Percentiles rank a stretch among this genome's conserved stretches.
Conservation (phyloP, 371 early-diverging fungal species). For the Mucor circinelloides region DNA sequence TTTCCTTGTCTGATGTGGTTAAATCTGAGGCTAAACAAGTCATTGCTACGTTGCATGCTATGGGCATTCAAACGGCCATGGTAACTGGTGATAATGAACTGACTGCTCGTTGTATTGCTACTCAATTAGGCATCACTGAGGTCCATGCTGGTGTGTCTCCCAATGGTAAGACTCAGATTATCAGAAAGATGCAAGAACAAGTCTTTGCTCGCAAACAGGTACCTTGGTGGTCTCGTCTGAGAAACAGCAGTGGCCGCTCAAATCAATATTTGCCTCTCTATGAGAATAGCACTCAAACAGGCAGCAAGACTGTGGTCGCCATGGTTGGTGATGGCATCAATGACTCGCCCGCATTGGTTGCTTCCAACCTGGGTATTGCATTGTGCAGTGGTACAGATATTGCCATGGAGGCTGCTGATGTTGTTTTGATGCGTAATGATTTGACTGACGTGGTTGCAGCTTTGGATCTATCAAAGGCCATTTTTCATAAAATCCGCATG, state of each 20-base stretch:
- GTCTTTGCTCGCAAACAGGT: slow-evolving; percentile 1
- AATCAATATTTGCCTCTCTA: not conserved
- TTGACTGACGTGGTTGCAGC: slow-evolving; percentile 85
- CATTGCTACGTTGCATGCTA: slow-evolving; percentile 67
- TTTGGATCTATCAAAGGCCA: slow-evolving; percentile 80
- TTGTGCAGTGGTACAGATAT: slow-evolving; percentile 93
- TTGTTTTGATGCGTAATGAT: slow-evolving; percentile 84
- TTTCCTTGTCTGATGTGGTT: slow-evolving; percentile 86
- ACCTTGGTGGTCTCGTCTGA: not conserved
- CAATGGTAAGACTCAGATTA: slow-evolving; percentile 81
- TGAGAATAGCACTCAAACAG: not conserved
- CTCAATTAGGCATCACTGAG: slow-evolving; percentile 71
- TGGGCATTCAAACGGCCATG: slow-evolving; percentile 86
- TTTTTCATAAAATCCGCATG: slow-evolving; percentile 80
- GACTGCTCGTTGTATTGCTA: slow-evolving; percentile 79
- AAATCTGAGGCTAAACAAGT: slow-evolving; percentile 79
- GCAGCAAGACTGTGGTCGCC: slow-evolving; percentile 62
- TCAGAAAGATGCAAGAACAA: slow-evolving; percentile 62
- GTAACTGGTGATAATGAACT: slow-evolving; percentile 91
- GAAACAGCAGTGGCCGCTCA: not conserved
- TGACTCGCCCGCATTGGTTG: slow-evolving; percentile 95
- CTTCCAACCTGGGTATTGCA: slow-evolving; percentile 95
- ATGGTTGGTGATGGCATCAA: slow-evolving; percentile 99
- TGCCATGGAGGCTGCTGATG: slow-evolving; percentile 93
- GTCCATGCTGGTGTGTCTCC: slow-evolving; percentile 95